These are phyloP conservation scores for Trichosporon faecale DNA, from an alignment of 1,284 basidiomycete species.

Conservation along the genomic window DNA sequence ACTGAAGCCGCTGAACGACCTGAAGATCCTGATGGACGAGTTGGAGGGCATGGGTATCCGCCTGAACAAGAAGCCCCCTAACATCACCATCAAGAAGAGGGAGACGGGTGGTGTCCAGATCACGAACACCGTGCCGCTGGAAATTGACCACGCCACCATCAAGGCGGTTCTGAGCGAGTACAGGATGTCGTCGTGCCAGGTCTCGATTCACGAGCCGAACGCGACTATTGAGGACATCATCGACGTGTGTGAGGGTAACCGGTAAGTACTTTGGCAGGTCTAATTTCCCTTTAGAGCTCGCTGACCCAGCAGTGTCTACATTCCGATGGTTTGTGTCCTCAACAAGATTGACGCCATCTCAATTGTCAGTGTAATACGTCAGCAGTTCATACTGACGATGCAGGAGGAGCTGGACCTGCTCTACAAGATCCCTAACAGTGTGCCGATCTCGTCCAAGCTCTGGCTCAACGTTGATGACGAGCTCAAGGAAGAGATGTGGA, in stretches of 20 bases:
- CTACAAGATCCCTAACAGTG: slow-evolving; percentile 78
- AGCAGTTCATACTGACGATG: neutral
- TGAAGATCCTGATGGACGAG: slow-evolving; percentile 84
- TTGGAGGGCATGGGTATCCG: slow-evolving; percentile 96
- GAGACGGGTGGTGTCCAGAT: slow-evolving; percentile 83
- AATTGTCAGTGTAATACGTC: slow-evolving; percentile 54
- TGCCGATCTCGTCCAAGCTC: slow-evolving; percentile 63
- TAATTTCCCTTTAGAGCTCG: too few relatives aligned
- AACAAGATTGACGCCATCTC: slow-evolving; percentile 94
- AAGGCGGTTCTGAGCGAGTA: slow-evolving; percentile 95
- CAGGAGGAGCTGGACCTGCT: slow-evolving; percentile 89
- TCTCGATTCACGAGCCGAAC: slow-evolving; percentile 87
- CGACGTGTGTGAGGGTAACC: slow-evolving; percentile 89
- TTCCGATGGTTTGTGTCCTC: slow-evolving; percentile 79
- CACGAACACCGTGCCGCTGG: slow-evolving; percentile 93
- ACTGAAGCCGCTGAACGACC: slow-evolving; percentile 92
- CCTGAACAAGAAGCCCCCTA: slow-evolving; percentile 91
- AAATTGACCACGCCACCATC: slow-evolving; percentile 93
- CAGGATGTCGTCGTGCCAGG: slow-evolving; percentile 79
- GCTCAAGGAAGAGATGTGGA: slow-evolving; percentile 85
- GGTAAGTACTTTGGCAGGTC: slow-evolving; percentile 54
- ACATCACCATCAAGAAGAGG: slow-evolving; percentile 83
- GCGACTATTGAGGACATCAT: slow-evolving; percentile 98
- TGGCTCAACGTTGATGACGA: slow-evolving; percentile 99
- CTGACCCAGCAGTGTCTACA: slow-evolving; percentile 69